Percentiles rank a stretch among this genome's conserved stretches.
These are phyloP conservation scores for Ceratocystis eucalypticola DNA, from an alignment of 2,329 filamentous ascomycete species.

Conservation along the genomic window DNA sequence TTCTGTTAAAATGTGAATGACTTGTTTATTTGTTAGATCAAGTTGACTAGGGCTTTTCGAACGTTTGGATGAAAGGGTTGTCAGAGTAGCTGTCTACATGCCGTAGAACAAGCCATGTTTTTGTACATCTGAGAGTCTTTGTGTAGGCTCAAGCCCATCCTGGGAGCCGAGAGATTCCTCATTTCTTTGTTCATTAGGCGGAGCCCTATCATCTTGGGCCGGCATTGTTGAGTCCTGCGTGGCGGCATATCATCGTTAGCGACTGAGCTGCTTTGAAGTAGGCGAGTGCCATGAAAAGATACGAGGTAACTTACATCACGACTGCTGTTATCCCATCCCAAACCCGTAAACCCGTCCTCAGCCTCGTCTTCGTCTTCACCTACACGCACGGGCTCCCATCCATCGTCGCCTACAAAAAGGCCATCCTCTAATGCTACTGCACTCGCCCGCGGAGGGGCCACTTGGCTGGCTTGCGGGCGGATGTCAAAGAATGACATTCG, in stretches of 20 bases:
- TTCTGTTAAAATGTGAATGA: conserved; percentile 10
- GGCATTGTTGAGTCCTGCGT: background rate
- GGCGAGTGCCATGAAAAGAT: background rate
- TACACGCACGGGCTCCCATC: conserved; percentile 53
- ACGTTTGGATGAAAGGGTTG: background rate
- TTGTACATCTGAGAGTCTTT: conserved; percentile 55
- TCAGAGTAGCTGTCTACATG: background rate
- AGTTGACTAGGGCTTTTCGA: background rate
- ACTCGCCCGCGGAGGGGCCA: conserved; percentile 39
- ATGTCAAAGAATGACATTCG: conserved; percentile 29
- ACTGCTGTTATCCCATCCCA: conserved; percentile 62
- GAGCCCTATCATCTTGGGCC: background rate
- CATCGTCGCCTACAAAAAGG: conserved; percentile 62
- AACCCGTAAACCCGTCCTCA: conserved; percentile 49
- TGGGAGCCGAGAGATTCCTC: background rate
- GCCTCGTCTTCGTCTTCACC: conserved; percentile 44
- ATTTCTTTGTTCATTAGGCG: background rate
- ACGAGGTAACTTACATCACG: conserved; percentile 39
- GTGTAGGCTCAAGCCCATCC: conserved; percentile 50
- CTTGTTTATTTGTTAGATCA: background rate
- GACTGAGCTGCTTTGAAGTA: background rate
- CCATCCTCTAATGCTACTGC: conserved; percentile 45
- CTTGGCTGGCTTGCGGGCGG: conserved; percentile 36
- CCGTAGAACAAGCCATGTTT: conserved; percentile 31
- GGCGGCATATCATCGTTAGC: background rate